Base-by-base conservation (phyloP, 2,329 filamentous ascomycete genomes). In the Drechmeria coniospora region DNA sequence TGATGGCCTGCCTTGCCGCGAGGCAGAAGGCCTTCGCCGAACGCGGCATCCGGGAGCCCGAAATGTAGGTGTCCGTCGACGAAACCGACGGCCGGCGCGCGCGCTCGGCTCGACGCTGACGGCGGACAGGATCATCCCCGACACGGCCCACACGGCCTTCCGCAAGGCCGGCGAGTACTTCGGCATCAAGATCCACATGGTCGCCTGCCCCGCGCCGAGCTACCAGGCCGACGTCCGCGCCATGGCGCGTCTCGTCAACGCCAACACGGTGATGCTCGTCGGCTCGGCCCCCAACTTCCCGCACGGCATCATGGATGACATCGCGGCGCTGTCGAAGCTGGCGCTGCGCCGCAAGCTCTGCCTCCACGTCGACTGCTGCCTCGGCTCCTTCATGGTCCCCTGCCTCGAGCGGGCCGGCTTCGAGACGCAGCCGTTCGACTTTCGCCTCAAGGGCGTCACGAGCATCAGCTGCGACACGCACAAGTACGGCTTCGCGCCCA, bases 401-500 rank as follows among this genome's bases (percentile, higher is more conserved):
- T 83, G 87, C 60, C 77, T 98, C 23, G 76, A 84, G 37, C 81
- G 80, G 47, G 84, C 90, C n/a, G 90, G 90, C 24, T 95, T 93
- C 53, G 82, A 92, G 36, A 69, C 79, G 14, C 74, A 79, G 41
- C 74, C 74, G 5, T 95, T 95, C 48, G 90, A 98, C 53, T 98
- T 98, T 69, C 74, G 80, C 31, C 74, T 92, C 33, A 83, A 81
- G 40, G 90, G 90, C 42, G 90, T 98, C 21, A 94, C 87, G 4
- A 87, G 79, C 52, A 95, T 98, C 53, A 84, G 76, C 40, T 92
- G 86, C 52, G 90, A 98, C 51, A 98, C 90, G 3, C 90, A 98
- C 68, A 98, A 98, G 54, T 98, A 98, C 51, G 90, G 90, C 21
- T 98, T 98, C 49, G 90, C 90, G 1, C 90, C 90, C 29, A 98